Conservation (phyloP, 164 flowering plant species). For the Cinnamomum chago region DNA sequence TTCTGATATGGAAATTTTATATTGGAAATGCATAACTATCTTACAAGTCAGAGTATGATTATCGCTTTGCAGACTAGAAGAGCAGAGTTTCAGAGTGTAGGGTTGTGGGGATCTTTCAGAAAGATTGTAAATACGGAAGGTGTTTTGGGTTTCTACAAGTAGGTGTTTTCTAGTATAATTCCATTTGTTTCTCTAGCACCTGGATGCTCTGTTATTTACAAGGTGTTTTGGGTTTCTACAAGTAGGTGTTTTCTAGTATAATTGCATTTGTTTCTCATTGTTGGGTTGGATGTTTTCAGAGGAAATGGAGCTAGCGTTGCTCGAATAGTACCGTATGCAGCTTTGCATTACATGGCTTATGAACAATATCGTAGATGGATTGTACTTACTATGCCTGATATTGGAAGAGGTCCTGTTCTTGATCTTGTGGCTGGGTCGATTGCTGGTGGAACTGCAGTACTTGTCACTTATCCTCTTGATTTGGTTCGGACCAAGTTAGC, state of each 20-base stretch:
- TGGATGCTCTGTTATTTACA: constrained; percentile 12
- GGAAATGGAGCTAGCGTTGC: constrained; percentile 99
- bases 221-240: constrained; percentile 84
- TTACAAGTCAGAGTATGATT: neutral
- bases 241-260: constrained; percentile 31
- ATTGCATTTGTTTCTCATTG: neutral
- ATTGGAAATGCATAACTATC: neutral
- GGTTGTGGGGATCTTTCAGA: constrained; percentile 63
- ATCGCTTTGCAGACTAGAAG: constrained; percentile 68
- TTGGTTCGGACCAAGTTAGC: constrained; percentile 94
- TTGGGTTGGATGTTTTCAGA: constrained; percentile 31
- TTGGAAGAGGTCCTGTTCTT: constrained; percentile 79
- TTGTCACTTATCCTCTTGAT: constrained; percentile 94
- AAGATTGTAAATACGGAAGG: constrained; percentile 88
- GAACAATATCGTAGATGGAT: constrained; percentile 93
- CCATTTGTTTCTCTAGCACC: neutral
- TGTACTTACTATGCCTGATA: constrained; percentile 50
- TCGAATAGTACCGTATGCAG: constrained; percentile 97
- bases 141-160: constrained; percentile 85
- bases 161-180: neutral
- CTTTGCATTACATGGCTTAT: constrained; percentile 90
- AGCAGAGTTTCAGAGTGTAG: constrained; percentile 70
- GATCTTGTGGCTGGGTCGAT: constrained; percentile 93
- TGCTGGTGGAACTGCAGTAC: constrained; percentile 97
- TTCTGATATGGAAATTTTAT: neutral